Base-by-base conservation (phyloP, 345 rosid species). In the Melastoma malabathricum region DNA sequence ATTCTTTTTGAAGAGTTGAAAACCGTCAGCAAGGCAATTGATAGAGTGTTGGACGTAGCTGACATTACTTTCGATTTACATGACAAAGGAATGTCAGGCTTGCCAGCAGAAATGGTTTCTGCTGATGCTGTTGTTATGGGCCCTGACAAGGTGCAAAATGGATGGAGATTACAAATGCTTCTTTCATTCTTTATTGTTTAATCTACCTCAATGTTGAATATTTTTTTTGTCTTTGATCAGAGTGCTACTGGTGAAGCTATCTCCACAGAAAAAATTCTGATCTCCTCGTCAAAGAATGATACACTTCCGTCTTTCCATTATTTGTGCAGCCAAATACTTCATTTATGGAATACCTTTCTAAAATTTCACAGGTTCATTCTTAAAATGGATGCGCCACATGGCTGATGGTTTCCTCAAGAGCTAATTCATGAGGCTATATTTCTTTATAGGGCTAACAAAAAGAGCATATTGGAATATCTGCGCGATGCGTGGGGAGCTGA, bases 351-450 rank as follows among this genome's bases (percentile, higher is more conserved):
- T 70, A 64, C 63, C 44, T 84, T 92, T 72, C 75, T 92, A 34
- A 76, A 62, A 67, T 82, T 87, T 65, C 98, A 92, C 84, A 75
- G 98, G 98, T 92, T 76, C 16, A n/a, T 15, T 27, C 46, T 16
- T 59, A n/a, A n/a, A n/a, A n/a, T n/a, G n/a, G n/a, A n/a, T n/a
- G n/a, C n/a, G n/a, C n/a, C n/a, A n/a, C 9, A 10, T 29, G 38
- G 38, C 5, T 4, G 38, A 29, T 1, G 38, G 38, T 29, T 29
- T 1, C 9, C 38, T 29, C 38, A 4, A 29, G 38, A 29, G 38
- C 38, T 29, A 29, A 29, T 29, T 29, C 9, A 29, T 29, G 38
- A 29, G 38, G 6, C 38, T 29, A 10, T 29, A 29, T 10, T 29
- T 2, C 6, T 29, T 29, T 29, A 29, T 29, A 1, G 98, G 85